Evolutionary conservation across 208 protist species (phyloP).

Genomic region (Acanthamoeba healyi): DNA sequence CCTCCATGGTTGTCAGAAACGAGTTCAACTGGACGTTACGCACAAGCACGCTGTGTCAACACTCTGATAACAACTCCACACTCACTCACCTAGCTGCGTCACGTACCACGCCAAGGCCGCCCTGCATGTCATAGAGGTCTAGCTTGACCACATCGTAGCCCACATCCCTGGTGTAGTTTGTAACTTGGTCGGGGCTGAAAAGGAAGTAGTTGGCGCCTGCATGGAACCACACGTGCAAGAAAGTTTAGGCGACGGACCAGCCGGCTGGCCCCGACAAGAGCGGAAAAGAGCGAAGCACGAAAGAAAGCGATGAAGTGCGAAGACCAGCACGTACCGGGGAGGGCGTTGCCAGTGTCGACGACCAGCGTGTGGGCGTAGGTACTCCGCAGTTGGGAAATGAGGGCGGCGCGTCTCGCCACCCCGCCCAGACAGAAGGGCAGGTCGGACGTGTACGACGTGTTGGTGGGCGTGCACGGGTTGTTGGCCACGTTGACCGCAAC

Average conservation of each 20-base stretch:
- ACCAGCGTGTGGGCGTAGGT: neutral
- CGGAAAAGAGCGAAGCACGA: neutral
- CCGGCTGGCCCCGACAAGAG: too few relatives aligned
- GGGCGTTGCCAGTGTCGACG: constrained; percentile 8
- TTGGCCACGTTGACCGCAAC: constrained; percentile 45
- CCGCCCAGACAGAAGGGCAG: constrained; percentile 24
- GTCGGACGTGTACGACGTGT: constrained; percentile 1
- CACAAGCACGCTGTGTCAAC: too few relatives aligned
- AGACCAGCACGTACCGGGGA: neutral
- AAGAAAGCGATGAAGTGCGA: neutral
- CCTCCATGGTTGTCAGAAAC: neutral
- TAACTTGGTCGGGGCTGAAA: neutral
- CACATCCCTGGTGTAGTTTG: neutral
- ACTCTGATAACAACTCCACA: too few relatives aligned
- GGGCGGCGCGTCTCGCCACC: neutral
- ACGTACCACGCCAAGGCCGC: neutral
- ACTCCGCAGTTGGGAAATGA: neutral
- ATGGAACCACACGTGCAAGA: neutral
- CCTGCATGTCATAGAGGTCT: constrained; percentile 48
- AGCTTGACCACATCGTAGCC: constrained; percentile 53
- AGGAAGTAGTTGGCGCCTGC: constrained; percentile 57
- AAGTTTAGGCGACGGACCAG: too few relatives aligned
- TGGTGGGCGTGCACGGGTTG: constrained; percentile 1
- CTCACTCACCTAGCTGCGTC: neutral
- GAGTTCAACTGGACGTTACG: neutral